Percentiles rank a stretch among this genome's conserved stretches.
Evolutionary conservation across 2,329 filamentous ascomycete genomes (phyloP).

Genomic region (Alternaria metachromatica): DNA sequence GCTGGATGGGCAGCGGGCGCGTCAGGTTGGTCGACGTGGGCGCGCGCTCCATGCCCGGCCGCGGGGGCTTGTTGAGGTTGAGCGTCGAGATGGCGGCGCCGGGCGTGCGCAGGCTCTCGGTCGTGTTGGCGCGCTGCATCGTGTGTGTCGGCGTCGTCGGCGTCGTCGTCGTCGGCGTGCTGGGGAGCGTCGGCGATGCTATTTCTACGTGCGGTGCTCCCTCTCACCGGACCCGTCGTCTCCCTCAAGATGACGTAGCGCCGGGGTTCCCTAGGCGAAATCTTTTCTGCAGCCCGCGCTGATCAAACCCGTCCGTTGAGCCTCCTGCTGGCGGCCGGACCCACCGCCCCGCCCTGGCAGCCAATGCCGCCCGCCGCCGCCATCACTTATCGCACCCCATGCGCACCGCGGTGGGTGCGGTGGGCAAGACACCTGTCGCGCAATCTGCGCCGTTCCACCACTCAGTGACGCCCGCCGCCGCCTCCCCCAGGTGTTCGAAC

Average conservation of each 20-base stretch:
- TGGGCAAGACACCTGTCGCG: not conserved
- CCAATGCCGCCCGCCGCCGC: slow-evolving; percentile 29
- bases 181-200: not conserved
- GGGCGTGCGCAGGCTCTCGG: slow-evolving; percentile 18
- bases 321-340: slow-evolving; percentile 27
- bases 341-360: slow-evolving; percentile 26
- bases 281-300: slow-evolving; percentile 19
- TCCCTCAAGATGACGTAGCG: slow-evolving; percentile 31
- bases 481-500: not conserved
- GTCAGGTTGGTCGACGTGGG: slow-evolving; percentile 36
- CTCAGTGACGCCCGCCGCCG: not conserved
- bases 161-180: not conserved
- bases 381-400: slow-evolving; percentile 9
- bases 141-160: slow-evolving; percentile 9
- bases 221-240: slow-evolving; percentile 20
- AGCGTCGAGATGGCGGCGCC: slow-evolving; percentile 28
- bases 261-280: slow-evolving; percentile 36
- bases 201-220: slow-evolving; percentile 6
- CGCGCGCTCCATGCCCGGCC: slow-evolving; percentile 33
- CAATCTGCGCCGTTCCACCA: slow-evolving; percentile 9
- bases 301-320: slow-evolving; percentile 28
- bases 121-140: slow-evolving; percentile 9
- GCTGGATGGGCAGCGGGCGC: slow-evolving; percentile 37
- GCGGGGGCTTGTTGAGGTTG: slow-evolving; percentile 32
- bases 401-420: slow-evolving; percentile 2